These are phyloP conservation scores for Cnidoscolus chayamansa DNA, from an alignment of 441 rosid genomes.

Conservation along the genomic window DNA sequence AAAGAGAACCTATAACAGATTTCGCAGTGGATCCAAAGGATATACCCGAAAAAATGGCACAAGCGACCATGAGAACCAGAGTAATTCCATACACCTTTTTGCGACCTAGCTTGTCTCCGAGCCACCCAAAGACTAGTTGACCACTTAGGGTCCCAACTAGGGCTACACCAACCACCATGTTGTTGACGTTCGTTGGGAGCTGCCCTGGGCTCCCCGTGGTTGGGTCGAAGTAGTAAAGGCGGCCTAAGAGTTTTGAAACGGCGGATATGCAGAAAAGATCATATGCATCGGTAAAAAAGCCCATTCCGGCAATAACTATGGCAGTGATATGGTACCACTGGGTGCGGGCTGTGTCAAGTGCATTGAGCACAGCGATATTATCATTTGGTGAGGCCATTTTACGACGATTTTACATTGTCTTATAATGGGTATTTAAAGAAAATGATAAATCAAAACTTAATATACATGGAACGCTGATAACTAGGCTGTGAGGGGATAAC, in stretches of 20 bases:
- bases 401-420: too few species aligned
- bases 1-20: slow-evolving; percentile 57
- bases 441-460: neutral
- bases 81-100: slow-evolving; percentile 61
- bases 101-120: slow-evolving; percentile 65
- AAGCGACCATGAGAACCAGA: slow-evolving; percentile 50
- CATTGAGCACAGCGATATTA: slow-evolving; percentile 41
- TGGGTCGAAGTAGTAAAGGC: slow-evolving; percentile 50
- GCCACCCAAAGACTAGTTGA: slow-evolving; percentile 63
- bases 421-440: neutral
- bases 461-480: slow-evolving; percentile 11
- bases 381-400: slow-evolving; percentile 27
- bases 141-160: slow-evolving; percentile 58
- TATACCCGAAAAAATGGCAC: slow-evolving; percentile 57
- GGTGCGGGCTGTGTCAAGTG: slow-evolving; percentile 52
- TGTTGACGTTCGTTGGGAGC: slow-evolving; percentile 39
- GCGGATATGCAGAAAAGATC: slow-evolving; percentile 66
- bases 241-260: slow-evolving; percentile 66
- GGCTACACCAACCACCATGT: slow-evolving; percentile 56
- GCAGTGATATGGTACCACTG: slow-evolving; percentile 68
- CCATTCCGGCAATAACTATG: slow-evolving; percentile 73
- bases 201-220: slow-evolving; percentile 31
- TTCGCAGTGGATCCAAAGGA: slow-evolving; percentile 44
- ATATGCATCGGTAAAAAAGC: slow-evolving; percentile 74
- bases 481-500: too few species aligned